Conservation (phyloP, 495 filamentous ascomycete species). For the Echria macrotheca region DNA sequence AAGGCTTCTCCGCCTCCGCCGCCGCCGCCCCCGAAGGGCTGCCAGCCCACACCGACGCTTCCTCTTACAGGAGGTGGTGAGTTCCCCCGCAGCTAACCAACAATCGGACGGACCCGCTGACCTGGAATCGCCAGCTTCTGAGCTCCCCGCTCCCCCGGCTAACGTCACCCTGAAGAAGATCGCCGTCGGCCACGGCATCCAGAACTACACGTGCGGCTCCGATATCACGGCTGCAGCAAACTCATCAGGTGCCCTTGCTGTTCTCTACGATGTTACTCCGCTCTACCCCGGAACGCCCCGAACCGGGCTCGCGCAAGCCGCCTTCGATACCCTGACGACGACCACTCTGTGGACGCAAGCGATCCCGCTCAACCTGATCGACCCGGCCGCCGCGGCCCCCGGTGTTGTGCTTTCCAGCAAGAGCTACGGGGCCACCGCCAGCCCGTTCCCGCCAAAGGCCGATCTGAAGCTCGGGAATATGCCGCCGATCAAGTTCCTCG, state of each 20-base stretch:
- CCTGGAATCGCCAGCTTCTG: constrained; percentile 12
- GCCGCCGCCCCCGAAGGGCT: no score
- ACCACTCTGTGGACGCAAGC: constrained; percentile 27
- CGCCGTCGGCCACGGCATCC: constrained; percentile 64
- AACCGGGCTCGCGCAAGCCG: constrained; percentile 18
- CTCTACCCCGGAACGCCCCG: constrained; percentile 39
- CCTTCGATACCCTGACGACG: constrained; percentile 29
- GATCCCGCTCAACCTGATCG: constrained; percentile 36
- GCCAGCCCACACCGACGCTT: constrained; percentile 15
- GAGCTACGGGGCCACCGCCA: constrained; percentile 25
- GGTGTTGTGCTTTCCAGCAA: constrained; percentile 27
- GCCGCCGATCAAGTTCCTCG: constrained; percentile 38
- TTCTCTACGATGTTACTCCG: constrained; percentile 54
- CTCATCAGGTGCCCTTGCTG: constrained; percentile 58
- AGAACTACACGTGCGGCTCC: constrained; percentile 66
- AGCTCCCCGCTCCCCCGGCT: constrained; percentile 44
- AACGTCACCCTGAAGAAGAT: constrained; percentile 54
- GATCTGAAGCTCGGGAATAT: constrained; percentile 26
- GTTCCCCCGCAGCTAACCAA: not conserved
- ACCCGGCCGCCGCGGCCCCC: constrained; percentile 21
- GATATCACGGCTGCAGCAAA: constrained; percentile 20
- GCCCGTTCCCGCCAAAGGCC: constrained; percentile 37
- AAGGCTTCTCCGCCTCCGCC: no score
- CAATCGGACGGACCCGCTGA: not conserved
- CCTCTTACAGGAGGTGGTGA: constrained; percentile 22